Conservation (phyloP, 78 protist species). For the Diacronema lutheri region DNA sequence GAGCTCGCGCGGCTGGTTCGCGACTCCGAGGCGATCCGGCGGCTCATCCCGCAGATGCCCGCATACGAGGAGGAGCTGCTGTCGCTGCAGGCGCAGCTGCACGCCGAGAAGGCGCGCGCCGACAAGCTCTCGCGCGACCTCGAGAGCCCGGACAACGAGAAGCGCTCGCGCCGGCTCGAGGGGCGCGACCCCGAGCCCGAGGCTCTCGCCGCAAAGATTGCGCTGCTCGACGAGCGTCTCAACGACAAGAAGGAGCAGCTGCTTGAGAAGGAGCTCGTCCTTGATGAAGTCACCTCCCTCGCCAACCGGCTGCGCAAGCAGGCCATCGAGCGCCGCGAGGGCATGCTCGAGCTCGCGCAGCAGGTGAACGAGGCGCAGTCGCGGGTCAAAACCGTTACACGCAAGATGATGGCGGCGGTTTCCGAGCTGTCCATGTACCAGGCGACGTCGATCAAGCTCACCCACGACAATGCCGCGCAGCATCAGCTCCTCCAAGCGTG, state of each 20-base stretch:
- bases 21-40: constrained; percentile 1
- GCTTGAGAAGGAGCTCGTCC: constrained; percentile 71
- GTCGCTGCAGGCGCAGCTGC: background rate
- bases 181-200: constrained; percentile 38
- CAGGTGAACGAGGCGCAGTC: constrained; percentile 51
- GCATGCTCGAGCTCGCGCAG: constrained; percentile 57
- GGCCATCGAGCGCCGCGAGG: constrained; percentile 44
- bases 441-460: constrained; percentile 55
- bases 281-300: constrained; percentile 59
- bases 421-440: constrained; percentile 74
- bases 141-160: constrained; percentile 25
- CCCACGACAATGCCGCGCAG: constrained; percentile 19
- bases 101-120: constrained; percentile 18
- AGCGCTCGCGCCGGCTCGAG: constrained; percentile 25
- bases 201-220: constrained; percentile 39
- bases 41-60: background rate
- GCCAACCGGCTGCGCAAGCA: constrained; percentile 39
- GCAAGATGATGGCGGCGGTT: constrained; percentile 69
- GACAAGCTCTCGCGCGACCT: constrained; percentile 16
- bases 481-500: no score
- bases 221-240: constrained; percentile 54
- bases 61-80: constrained; percentile 26
- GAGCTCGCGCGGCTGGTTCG: constrained; percentile 29
- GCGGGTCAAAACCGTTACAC: constrained; percentile 41
- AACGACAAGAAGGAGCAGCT: constrained; percentile 63